Evolutionary conservation across 2,329 filamentous ascomycete genomes (phyloP), one percentile per base, ranked within the genome.

Genomic region (Macrophomina phaseolina): DNA sequence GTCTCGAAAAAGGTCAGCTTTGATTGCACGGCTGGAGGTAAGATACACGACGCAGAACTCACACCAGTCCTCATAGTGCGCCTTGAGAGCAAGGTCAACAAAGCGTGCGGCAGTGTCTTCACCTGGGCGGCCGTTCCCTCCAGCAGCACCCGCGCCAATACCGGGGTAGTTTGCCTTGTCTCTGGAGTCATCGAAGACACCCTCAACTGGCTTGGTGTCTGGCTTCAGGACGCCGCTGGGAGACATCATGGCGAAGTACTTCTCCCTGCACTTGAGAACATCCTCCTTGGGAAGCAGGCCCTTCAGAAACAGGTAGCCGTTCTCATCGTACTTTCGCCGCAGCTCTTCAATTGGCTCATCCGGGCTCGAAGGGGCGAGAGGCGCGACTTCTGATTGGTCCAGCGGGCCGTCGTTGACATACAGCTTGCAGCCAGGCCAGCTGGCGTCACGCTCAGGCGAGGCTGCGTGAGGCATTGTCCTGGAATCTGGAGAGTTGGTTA

Each of bases 221-320:
- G 84, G 82, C 67, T 86, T 83, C 1, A 90, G 76, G 42, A 90
- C 82, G 0, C 85, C 85, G 34, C 82, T 88, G 1, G 86, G 81
- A 1, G 82, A 77, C 5, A 89, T 77, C 51, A 83, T 82, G 3
- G 77, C 74, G 72, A 88, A 89, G 73, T 88, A 89, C 38, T 80
- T 74, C 65, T 82, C 76, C 1, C 86, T 82, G 8, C 83, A 82
- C 42, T 79, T 77, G 8, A 87, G 78, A 1, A 88, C 85, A 64
- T 87, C 84, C 2, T 78, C 74, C 2, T 82, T 81, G 0, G 86
- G 86, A 1, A 88, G 74, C 0, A 88, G 73, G 0, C 81, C 81
- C 69, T 87, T 88, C 2, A 89, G 65, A 64, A 85, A 85, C 34
- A 88, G 73, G 69, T 88, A 87, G 28, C 85, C 85, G 53, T 88